A percentile compares a stretch with the other conserved stretches of the same genome.
phyloP scores from a whole-genome alignment of 1,139 yeast species.

The Debaryomycetaceae sp. region DNA sequence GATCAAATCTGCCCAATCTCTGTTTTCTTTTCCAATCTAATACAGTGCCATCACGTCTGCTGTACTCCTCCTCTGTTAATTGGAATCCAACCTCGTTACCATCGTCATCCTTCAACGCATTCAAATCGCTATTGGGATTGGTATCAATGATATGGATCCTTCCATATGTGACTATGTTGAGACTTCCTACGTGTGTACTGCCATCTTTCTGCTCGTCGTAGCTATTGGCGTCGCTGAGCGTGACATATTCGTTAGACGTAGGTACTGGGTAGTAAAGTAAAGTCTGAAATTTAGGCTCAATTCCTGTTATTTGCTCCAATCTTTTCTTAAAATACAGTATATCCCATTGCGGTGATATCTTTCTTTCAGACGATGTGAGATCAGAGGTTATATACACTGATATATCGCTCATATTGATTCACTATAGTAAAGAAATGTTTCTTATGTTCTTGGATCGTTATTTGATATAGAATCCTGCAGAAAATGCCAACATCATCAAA shows the following conservation, averaged over 20 bases:
- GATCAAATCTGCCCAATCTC: slow-evolving; percentile 70
- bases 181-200: slow-evolving; percentile 12
- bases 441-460: too few relatives aligned
- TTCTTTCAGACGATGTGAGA: slow-evolving; percentile 67
- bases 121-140: slow-evolving; percentile 48
- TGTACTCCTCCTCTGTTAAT: slow-evolving; percentile 68
- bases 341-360: slow-evolving; percentile 65
- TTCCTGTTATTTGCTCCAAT: slow-evolving; percentile 75
- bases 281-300: slow-evolving; percentile 58
- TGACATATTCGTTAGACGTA: slow-evolving; percentile 32
- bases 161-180: slow-evolving; percentile 32
- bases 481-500: not conserved
- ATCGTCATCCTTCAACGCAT: slow-evolving; percentile 30
- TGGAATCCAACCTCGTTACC: slow-evolving; percentile 47
- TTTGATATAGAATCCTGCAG: not conserved
- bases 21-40: slow-evolving; percentile 71
- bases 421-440: too few relatives aligned
- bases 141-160: slow-evolving; percentile 55
- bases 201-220: slow-evolving; percentile 16
- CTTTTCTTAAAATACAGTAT: slow-evolving; percentile 52
- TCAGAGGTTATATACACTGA: slow-evolving; percentile 60
- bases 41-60: slow-evolving; percentile 57
- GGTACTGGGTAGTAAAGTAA: slow-evolving; percentile 48
- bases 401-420: slow-evolving; percentile 41
- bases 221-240: slow-evolving; percentile 17